These are phyloP conservation scores for Colletotrichum agaves DNA, from an alignment of 2,329 filamentous ascomycete genomes.

Conservation along the genomic window DNA sequence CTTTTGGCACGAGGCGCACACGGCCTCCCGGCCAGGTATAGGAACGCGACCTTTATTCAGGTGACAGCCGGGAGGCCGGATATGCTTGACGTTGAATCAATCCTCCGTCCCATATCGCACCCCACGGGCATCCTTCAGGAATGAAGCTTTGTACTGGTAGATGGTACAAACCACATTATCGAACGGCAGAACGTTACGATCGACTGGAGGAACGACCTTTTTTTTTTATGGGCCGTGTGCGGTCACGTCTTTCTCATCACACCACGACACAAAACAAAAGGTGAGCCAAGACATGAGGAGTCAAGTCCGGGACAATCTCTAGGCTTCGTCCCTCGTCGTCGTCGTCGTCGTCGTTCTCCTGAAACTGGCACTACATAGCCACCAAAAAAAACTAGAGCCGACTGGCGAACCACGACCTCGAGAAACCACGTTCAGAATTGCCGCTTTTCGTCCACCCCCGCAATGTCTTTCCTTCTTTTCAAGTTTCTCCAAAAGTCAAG, in stretches of 20 bases:
- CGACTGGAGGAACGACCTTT: conserved; percentile 3
- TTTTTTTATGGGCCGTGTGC: background rate
- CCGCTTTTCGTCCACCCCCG: background rate
- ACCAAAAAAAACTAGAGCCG: background rate
- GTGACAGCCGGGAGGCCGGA: background rate
- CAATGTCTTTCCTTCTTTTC: background rate
- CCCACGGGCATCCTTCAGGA: background rate
- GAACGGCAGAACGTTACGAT: conserved; percentile 18
- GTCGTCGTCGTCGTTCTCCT: conserved; percentile 7
- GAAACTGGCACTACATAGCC: background rate
- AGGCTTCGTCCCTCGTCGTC: background rate
- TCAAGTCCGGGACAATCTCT: background rate
- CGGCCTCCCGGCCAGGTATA: background rate
- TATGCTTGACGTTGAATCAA: background rate
- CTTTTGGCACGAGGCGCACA: background rate
- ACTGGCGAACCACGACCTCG: background rate
- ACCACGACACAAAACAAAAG: background rate
- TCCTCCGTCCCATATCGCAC: background rate
- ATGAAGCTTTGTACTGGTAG: background rate
- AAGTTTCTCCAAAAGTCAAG: background rate
- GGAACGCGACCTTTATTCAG: background rate
- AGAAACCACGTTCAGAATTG: conserved; percentile 11
- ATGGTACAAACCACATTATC: background rate
- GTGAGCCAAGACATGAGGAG: conserved; percentile 2
- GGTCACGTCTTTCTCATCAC: background rate